Conservation (phyloP, 768 basidiomycete species). For the Tulasnella sp. region DNA sequence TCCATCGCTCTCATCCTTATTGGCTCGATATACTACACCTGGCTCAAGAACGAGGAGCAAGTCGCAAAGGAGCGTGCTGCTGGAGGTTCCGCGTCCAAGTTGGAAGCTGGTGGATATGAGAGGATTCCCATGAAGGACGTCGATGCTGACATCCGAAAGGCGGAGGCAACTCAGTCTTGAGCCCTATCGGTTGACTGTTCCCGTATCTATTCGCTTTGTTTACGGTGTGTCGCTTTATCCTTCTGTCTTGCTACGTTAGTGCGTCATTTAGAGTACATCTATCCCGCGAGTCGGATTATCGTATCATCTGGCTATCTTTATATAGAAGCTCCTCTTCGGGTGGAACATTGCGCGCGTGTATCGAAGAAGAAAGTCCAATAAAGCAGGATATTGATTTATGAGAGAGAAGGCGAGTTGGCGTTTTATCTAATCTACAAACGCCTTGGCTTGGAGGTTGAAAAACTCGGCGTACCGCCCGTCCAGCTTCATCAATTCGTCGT, state of each 20-base stretch:
- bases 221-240: not conserved
- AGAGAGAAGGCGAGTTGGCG: too few species aligned
- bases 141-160: slow-evolving; percentile 47
- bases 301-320: not conserved
- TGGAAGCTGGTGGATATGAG: slow-evolving; percentile 46
- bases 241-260: not conserved
- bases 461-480: slow-evolving; percentile 36
- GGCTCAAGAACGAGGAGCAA: slow-evolving; percentile 76
- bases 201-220: not conserved
- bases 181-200: not conserved
- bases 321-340: not conserved
- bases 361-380: not conserved
- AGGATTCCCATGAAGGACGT: slow-evolving; percentile 62
- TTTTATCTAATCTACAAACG: slow-evolving; percentile 28
- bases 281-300: not conserved
- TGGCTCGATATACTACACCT: slow-evolving; percentile 83
- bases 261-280: not conserved
- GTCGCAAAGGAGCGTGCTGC: slow-evolving; percentile 35
- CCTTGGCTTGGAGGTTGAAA: slow-evolving; percentile 36
- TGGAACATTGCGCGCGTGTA: not conserved
- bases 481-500: slow-evolving; percentile 34
- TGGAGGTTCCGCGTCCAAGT: slow-evolving; percentile 10
- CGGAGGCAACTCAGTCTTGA: not conserved
- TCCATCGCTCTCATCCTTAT: slow-evolving; percentile 77
- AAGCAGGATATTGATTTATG: not conserved